These are phyloP conservation scores for Cymodocea nodosa DNA, from an alignment of 116 monocot genomes.

Conservation along the genomic window DNA sequence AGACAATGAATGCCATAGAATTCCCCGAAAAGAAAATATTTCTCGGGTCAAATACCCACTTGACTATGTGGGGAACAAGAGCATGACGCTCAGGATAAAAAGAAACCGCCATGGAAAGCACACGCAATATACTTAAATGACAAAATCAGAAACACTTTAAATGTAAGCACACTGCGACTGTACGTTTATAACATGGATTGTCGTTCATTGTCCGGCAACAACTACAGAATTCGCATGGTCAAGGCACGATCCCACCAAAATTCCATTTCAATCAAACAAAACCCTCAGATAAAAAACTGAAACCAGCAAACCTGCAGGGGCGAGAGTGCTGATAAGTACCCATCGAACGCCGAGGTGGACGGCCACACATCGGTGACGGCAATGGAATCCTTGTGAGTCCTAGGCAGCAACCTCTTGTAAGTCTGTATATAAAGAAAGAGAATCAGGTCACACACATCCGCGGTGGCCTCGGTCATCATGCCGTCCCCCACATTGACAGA, in stretches of 20 bases:
- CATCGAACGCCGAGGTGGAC: constrained; percentile 71
- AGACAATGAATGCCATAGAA: too few species aligned
- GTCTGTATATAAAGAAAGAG: constrained; percentile 69
- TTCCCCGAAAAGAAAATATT: too few species aligned
- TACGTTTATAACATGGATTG: too few species aligned
- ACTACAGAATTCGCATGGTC: too few species aligned
- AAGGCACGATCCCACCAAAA: neutral
- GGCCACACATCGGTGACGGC: constrained; percentile 86
- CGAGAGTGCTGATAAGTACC: constrained; percentile 67
- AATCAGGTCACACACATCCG: constrained; percentile 42
- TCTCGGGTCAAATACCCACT: too few species aligned
- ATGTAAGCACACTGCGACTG: too few species aligned
- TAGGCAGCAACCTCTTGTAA: constrained; percentile 65
- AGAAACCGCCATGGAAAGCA: too few species aligned
- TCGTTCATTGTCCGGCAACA: too few species aligned
- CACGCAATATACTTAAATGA: too few species aligned
- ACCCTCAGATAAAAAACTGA: neutral
- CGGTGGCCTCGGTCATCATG: constrained; percentile 7
- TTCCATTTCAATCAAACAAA: neutral
- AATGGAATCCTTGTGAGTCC: constrained; percentile 52
- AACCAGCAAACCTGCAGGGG: constrained; percentile 50
- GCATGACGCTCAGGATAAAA: too few species aligned
- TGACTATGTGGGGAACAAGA: too few species aligned
- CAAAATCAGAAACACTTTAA: too few species aligned
- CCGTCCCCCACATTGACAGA: constrained; percentile 27